phyloP scores from a whole-genome alignment of 2,329 filamentous ascomycete genomes.

The Fusarium nelsonii region DNA sequence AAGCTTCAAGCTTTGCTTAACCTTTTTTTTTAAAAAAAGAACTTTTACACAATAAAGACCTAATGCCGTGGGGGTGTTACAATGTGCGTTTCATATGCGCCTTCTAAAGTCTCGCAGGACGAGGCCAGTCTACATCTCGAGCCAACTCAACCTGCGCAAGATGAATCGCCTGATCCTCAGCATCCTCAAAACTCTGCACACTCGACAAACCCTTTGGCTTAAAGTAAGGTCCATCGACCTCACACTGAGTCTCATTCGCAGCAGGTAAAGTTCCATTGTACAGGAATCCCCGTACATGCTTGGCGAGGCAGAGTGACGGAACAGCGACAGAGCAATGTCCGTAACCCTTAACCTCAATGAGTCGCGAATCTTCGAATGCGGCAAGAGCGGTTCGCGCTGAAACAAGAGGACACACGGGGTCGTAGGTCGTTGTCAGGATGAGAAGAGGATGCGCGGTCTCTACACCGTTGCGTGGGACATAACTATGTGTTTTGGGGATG shows the following conservation, averaged over 20 bases:
- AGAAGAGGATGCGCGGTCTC: conserved; percentile 50
- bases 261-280: conserved; percentile 55
- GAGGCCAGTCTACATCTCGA: conserved; percentile 30
- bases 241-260: conserved; percentile 51
- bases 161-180: conserved; percentile 38
- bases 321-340: conserved; percentile 58
- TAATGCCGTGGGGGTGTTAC: too few relatives aligned
- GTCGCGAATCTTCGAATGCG: conserved; percentile 53
- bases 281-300: conserved; percentile 54
- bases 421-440: conserved; percentile 50
- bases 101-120: neutral
- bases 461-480: conserved; percentile 50
- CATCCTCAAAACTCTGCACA: conserved; percentile 7
- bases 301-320: conserved; percentile 54
- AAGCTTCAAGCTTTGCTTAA: too few relatives aligned
- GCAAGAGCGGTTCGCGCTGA: conserved; percentile 54
- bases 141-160: conserved; percentile 37
- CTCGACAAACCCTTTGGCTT: conserved; percentile 20
- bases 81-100: too few relatives aligned
- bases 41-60: too few relatives aligned
- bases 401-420: conserved; percentile 64
- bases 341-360: conserved; percentile 58
- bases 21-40: too few relatives aligned
- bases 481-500: conserved; percentile 49
- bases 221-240: conserved; percentile 57